Evolutionary conservation across 257 asterid species (phyloP).

Genomic region (Anisodus acutangulus): DNA sequence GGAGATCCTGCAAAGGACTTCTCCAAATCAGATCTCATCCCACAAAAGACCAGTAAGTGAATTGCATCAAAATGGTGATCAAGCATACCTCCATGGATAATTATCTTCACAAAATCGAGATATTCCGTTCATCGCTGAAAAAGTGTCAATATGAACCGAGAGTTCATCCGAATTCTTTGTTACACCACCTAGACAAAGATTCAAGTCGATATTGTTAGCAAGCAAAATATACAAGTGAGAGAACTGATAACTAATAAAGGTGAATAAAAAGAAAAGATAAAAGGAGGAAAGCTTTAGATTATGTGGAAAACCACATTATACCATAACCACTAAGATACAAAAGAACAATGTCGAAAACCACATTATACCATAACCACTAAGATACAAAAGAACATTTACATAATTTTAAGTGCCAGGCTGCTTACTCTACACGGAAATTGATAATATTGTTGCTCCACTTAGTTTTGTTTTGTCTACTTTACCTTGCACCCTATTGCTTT

Average conservation of each 20-base stretch:
- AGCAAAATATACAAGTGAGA: neutral
- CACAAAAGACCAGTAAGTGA: neutral
- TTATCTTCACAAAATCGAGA: slow-evolving; percentile 87
- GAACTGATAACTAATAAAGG: neutral
- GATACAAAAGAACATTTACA: neutral
- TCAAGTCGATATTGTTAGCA: slow-evolving; percentile 17
- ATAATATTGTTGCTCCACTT: neutral
- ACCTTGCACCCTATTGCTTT: neutral
- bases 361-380: too few species aligned
- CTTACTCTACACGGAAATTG: neutral
- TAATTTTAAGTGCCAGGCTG: neutral
- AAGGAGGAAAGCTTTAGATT: neutral
- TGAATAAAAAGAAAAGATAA: neutral
- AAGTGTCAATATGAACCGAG: slow-evolving; percentile 87
- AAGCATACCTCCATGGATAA: slow-evolving; percentile 75
- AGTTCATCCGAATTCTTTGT: slow-evolving; percentile 57
- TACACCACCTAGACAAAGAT: slow-evolving; percentile 53
- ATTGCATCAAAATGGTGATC: slow-evolving; percentile 14
- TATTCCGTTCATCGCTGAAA: slow-evolving; percentile 90
- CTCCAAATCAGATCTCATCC: neutral
- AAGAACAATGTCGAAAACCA: too few species aligned
- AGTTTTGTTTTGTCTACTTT: neutral
- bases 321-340: neutral
- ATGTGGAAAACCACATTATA: slow-evolving; percentile 7
- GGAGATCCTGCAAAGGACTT: neutral